These are phyloP conservation scores for Samsoniella hepiali DNA, from an alignment of 2,329 filamentous ascomycete species.

Conservation along the genomic window DNA sequence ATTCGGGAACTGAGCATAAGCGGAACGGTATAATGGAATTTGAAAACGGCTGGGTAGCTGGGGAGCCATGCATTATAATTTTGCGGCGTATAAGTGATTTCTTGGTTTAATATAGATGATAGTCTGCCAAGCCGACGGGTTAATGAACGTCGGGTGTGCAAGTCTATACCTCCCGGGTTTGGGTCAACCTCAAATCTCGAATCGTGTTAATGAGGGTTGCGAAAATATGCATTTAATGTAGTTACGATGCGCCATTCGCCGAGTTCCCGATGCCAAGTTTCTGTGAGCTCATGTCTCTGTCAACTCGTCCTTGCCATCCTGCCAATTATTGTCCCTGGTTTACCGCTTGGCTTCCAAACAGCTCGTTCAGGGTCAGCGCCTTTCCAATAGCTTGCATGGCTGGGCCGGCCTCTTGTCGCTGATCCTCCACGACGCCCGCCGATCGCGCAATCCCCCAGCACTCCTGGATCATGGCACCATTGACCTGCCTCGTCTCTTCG, in stretches of 20 bases:
- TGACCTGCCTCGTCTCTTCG: conserved; percentile 41
- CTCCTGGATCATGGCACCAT: conserved; percentile 41
- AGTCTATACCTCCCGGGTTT: no score
- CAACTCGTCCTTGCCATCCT: not conserved
- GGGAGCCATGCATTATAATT: conserved; percentile 8
- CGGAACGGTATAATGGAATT: conserved; percentile 53
- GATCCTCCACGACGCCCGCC: conserved; percentile 26
- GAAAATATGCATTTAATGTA: not conserved
- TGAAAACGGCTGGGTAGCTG: not conserved
- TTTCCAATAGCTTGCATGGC: conserved; percentile 45
- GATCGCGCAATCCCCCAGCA: conserved; percentile 40
- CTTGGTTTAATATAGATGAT: conserved; percentile 11
- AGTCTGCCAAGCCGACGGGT: not conserved
- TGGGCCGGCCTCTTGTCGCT: conserved; percentile 36
- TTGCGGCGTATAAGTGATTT: conserved; percentile 13
- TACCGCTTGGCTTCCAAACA: conserved; percentile 38
- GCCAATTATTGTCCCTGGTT: conserved; percentile 16
- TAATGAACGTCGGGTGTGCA: not conserved
- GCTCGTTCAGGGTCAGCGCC: conserved; percentile 43
- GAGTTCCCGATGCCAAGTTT: not conserved
- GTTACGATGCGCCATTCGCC: conserved; percentile 1
- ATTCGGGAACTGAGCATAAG: conserved; percentile 95
- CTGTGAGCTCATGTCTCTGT: not conserved
- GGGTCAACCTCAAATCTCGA: no score
- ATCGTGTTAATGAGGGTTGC: no score